Base-by-base conservation (phyloP, 2,329 filamentous ascomycete species). In the Aspergillus pseudoglaucus region DNA sequence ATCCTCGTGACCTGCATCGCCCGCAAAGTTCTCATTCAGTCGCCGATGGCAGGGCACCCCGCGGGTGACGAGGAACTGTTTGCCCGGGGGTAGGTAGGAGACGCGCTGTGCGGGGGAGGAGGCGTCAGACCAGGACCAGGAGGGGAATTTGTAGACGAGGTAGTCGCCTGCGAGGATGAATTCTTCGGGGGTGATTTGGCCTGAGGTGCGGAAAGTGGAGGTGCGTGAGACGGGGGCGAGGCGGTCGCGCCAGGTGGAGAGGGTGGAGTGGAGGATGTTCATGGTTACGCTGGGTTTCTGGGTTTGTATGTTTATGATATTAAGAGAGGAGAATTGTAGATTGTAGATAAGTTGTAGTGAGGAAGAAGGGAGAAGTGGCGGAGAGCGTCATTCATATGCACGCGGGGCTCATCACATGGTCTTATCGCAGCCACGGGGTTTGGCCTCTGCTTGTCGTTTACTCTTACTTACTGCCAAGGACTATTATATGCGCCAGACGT, bases 131-230 rank as follows among this genome's bases (percentile, higher is more conserved):
- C 93, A 98, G 44, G 88, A 87, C 93, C 93, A 98, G 49, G 91
- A 95, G 7, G 91, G 93, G 73, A 98, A 98, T 76, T 96, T 97
- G 83, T 94, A 95, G 63, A 95, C 90, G 33, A 98, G 83, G 68
- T 97, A 98, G 75, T 98, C 93, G 60, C 93, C 93, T 3, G 93
- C 93, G 3, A 87, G 85, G 44, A 96, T 79, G 70, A 98, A 98
- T 77, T 98, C 93, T 64, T 96, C 91, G 15, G 91, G 91, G 0
- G 91, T 97, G 71, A 98, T 93, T 74, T 97, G 88, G 56, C 93
- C 93, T 4, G 90, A 95, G 61, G 82, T 80, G 60, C 91, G 88
- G 73, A 98, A 98, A 55, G 88, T 97, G 3, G 91, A 97, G 45
- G 83, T 94, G 69, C 95, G 85, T 50, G 83, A 84, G 61, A 95